Conservation (phyloP, 768 basidiomycete genomes). For the Macrolepiota fuliginosa region DNA sequence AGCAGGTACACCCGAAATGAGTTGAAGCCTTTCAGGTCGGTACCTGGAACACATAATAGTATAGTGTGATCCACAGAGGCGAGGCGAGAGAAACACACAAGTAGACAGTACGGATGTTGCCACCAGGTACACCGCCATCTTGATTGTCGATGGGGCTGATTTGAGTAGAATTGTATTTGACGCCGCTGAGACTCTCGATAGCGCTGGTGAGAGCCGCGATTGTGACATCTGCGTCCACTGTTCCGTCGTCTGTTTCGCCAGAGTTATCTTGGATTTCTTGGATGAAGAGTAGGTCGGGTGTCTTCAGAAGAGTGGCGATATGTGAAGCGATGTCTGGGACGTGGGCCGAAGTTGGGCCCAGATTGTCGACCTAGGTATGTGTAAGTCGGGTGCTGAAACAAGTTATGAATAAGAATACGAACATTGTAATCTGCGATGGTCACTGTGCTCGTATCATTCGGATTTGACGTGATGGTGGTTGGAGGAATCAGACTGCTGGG, state of each 20-base stretch:
- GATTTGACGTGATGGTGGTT: slow-evolving; percentile 34
- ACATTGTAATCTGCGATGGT: slow-evolving; percentile 65
- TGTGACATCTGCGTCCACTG: slow-evolving; percentile 51
- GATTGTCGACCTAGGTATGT: slow-evolving; percentile 48
- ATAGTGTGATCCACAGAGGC: not conserved
- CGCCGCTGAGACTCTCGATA: slow-evolving; percentile 40
- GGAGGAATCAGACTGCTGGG: slow-evolving; percentile 34
- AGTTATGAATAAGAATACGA: slow-evolving; percentile 12
- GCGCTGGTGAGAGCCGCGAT: slow-evolving; percentile 46
- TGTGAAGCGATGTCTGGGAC: slow-evolving; percentile 49
- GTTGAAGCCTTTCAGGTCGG: slow-evolving; percentile 45
- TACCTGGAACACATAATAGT: slow-evolving; percentile 27
- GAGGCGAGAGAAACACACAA: slow-evolving; percentile 32
- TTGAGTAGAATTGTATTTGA: slow-evolving; percentile 46
- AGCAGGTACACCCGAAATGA: slow-evolving; percentile 41
- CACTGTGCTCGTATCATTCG: slow-evolving; percentile 36
- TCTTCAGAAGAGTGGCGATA: slow-evolving; percentile 44
- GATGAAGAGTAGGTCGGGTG: slow-evolving; percentile 59
- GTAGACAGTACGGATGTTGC: slow-evolving; percentile 61
- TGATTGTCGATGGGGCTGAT: slow-evolving; percentile 50
- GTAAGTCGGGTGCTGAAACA: not conserved
- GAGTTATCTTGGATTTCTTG: slow-evolving; percentile 66
- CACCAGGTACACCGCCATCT: slow-evolving; percentile 62
- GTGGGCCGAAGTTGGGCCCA: slow-evolving; percentile 47
- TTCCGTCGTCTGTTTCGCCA: slow-evolving; percentile 50